Evolutionary conservation across 495 filamentous ascomycete genomes (phyloP), one percentile per base, ranked within the genome.

Genomic region (Echria macrotheca): DNA sequence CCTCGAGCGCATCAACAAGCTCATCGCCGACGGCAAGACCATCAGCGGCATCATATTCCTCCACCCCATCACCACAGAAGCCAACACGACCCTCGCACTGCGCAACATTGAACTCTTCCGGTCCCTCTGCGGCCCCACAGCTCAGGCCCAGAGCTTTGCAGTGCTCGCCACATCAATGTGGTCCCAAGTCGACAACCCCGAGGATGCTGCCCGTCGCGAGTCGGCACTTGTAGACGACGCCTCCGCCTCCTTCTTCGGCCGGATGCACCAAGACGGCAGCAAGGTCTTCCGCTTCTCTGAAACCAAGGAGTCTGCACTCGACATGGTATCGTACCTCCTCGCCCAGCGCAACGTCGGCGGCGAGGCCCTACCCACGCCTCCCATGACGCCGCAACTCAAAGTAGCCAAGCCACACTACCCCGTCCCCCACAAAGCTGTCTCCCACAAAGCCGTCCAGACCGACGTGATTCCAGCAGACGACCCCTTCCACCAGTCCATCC

Each of bases 1-100:
- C 14, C 38, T 41, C 7, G 25, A 41, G 12, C 38, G 38, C n/a
- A 41, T 41, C 19, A 41, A 41, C 38, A 8, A 17, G 18, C 38
- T 41, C 19, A 22, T 41, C 38, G 38, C 38, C 38, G 38, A 41
- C 38, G 38, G 38, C 38, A 41, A 41, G 19, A 41, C 38, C 38
- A 23, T 41, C 38, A 41, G 38, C 38, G 38, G 38, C 18, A 25
- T 41, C 17, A 22, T 41, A 2, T 41, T 41, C 38, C 38, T 41
- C 19, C 38, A 41, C 38, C 38, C 38, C 38, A 41, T 41, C 38
- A 9, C 38, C 7, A 22, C 22, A 12, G 17, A 22, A 11, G 18
- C 22, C 8, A 41, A 17, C 38, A 22, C 38, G 2, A n/a, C 6
- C 38, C 38, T 41, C 18, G 38, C 38, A 5, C 38, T 41, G 18